Evolutionary conservation across 2,329 filamentous ascomycete species (phyloP).

Genomic region (Hortaea sp.): DNA sequence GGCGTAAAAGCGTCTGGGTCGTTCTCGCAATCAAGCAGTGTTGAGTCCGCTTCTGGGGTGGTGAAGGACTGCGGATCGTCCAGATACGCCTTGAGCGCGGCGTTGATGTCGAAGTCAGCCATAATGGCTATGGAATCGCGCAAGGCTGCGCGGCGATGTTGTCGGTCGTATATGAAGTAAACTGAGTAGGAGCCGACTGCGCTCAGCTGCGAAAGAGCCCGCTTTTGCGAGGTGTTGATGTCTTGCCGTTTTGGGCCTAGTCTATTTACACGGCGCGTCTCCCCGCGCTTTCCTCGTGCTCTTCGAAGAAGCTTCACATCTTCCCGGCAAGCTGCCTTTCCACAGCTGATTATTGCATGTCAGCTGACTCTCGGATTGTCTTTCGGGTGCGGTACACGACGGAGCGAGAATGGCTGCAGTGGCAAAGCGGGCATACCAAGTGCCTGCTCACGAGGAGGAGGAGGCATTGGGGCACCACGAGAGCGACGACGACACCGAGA

Average conservation of each 20-base stretch:
- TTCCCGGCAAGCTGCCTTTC: conserved; percentile 5
- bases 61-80: conserved; percentile 76
- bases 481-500: conserved; percentile 27
- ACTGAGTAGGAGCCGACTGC: too few species aligned
- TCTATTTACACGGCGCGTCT: not conserved
- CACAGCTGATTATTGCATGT: too few species aligned
- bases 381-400: not conserved
- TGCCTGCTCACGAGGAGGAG: conserved; percentile 15
- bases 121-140: conserved; percentile 43
- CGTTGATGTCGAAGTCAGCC: conserved; percentile 84
- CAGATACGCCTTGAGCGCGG: conserved; percentile 93
- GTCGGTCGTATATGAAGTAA: not conserved
- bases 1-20: conserved; percentile 76
- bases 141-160: conserved; percentile 1
- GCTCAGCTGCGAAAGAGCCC: not conserved
- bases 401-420: conserved; percentile 12
- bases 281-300: conserved; percentile 1
- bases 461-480: conserved; percentile 9
- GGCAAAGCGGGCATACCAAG: conserved; percentile 8
- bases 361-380: too few species aligned
- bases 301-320: not conserved
- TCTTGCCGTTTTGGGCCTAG: not conserved
- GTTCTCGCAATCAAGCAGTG: conserved; percentile 83
- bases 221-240: not conserved
- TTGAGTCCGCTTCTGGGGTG: conserved; percentile 74